Evolutionary conservation across 78 protist genomes (phyloP).

Genomic region (Speleostelium caveatum): DNA sequence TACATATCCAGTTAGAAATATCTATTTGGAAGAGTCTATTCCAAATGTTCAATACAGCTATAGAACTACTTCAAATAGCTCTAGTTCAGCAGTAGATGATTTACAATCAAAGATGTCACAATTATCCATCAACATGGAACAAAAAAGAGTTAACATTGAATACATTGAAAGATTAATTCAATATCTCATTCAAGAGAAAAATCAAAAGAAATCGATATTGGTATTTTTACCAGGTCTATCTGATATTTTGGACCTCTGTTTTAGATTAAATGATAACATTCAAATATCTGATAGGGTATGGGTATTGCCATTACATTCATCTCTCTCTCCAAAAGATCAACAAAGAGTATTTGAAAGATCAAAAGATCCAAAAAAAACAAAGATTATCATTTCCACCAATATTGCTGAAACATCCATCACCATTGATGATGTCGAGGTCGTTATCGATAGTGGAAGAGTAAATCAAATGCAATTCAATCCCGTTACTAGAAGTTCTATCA

Average conservation of each 20-base stretch:
- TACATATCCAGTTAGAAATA: conserved; percentile 73
- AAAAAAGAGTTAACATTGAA: conserved; percentile 55
- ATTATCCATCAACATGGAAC: conserved; percentile 30
- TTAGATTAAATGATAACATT: not conserved
- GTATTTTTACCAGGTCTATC: conserved; percentile 94
- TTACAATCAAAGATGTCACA: not conserved
- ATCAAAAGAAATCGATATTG: conserved; percentile 81
- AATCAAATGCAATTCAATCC: conserved; percentile 89
- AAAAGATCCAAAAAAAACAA: conserved; percentile 73
- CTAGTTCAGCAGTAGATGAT: not conserved
- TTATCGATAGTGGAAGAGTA: conserved; percentile 91
- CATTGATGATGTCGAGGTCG: conserved; percentile 91
- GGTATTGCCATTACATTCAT: conserved; percentile 76
- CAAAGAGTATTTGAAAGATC: conserved; percentile 78
- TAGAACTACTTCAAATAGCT: not conserved
- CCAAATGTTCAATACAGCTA: not conserved
- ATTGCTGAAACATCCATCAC: conserved; percentile 96
- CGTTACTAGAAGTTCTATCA: conserved; percentile 50
- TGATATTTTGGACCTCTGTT: conserved; percentile 77
- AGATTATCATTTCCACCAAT: conserved; percentile 93
- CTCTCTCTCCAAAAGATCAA: conserved; percentile 81
- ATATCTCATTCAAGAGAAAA: conserved; percentile 19
- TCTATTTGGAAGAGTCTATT: conserved; percentile 35
- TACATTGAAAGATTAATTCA: conserved; percentile 26
- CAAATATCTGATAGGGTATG: conserved; percentile 14